Conservation (phyloP, 1,284 basidiomycete species). For the Wallemia ichthyophaga region DNA sequence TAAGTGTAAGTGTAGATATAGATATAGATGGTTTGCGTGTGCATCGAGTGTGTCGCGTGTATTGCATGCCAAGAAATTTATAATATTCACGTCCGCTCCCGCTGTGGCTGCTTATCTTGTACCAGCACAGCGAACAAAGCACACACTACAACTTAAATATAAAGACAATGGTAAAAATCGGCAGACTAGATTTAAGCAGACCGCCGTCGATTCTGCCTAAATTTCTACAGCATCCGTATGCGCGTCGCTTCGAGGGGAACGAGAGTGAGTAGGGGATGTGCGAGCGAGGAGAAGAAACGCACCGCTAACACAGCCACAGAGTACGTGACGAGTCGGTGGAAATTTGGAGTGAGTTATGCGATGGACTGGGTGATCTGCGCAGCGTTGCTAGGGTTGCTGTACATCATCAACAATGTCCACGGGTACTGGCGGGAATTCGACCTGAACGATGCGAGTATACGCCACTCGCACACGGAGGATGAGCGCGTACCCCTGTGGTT, state of each 20-base stretch:
- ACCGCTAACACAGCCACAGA: background rate
- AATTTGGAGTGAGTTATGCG: background rate
- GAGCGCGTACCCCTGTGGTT: background rate
- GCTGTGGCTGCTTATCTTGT: no score
- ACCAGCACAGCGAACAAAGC: background rate
- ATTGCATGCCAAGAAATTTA: no score
- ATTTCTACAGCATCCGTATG: background rate
- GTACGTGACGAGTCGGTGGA: background rate
- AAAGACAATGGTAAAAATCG: background rate
- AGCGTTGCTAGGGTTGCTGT: background rate
- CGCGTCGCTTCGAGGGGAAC: background rate
- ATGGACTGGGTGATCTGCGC: background rate
- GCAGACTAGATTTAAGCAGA: background rate
- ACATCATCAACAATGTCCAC: background rate
- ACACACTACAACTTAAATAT: no score
- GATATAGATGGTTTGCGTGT: background rate
- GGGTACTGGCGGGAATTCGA: background rate
- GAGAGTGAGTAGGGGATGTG: background rate
- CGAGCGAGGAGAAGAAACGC: background rate
- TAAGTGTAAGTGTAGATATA: no score
- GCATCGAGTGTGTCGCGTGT: no score
- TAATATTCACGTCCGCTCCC: no score
- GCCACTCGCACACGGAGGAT: background rate
- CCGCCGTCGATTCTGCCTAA: background rate
- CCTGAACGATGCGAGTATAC: background rate